Evolutionary conservation across 2,329 filamentous ascomycete genomes (phyloP), one percentile per base, ranked within the genome.

Genomic region (Emmonsiellopsis sp.): DNA sequence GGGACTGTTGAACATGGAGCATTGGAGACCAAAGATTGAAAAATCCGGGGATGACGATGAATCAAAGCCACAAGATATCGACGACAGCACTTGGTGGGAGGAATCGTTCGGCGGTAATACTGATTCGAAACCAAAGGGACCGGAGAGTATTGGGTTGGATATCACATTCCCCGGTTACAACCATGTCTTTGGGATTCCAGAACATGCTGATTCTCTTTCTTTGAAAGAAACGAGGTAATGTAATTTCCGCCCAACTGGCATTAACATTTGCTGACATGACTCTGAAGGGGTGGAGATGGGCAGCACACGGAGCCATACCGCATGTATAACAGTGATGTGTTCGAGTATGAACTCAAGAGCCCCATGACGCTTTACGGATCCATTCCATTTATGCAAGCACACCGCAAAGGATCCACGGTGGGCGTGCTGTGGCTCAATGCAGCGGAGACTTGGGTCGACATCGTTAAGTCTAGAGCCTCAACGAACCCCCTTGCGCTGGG

Each of bases 331-430:
- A 81, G 88, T 34, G 93, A 98, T 68, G 93, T 98, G 9, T 98
- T 98, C 62, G 93, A 98, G 73, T 98, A 98, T 69, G 85, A 95
- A 62, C 80, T 96, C 62, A 88, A 97, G 70, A 97, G 90, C 70
- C 91, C 93, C 0, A 98, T 98, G 93, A 97, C 93, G 0, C 79
- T 98, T 1, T 98, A 98, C 65, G 93, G 93, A n/a, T 77, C 90
- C 6, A 97, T 98, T 61, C 93, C 93, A 2, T 88, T 97, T 66
- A 95, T 98, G 89, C 93, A 97, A 70, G 93, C 93, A 14, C 92
- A 98, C 66, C 87, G 87, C 63, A 94, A 92, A 68, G 87, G 86
- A 64, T 97, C 92, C 0, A 93, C 89, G 1, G 92, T 97, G 33
- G 93, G 90, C 57, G 85, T 98, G 11, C 95, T 98, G 71, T 98